Evolutionary conservation across 2,329 filamentous ascomycete species (phyloP).

Genomic region (Bipolaris oryzae): DNA sequence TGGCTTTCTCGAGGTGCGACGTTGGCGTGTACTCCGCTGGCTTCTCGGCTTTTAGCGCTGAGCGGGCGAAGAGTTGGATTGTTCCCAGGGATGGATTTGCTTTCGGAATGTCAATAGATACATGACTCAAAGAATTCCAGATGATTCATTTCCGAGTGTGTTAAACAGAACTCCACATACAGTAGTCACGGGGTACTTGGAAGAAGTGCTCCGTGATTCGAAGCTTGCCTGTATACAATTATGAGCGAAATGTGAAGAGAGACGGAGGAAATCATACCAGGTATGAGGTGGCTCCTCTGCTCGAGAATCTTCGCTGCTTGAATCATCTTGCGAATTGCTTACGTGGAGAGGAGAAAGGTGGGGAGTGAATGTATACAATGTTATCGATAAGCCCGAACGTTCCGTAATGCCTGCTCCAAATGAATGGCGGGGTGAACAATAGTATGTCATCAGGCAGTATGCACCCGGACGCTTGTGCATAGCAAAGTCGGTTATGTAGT

Average conservation of each 20-base stretch:
- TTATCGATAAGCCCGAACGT: slow-evolving; percentile 29
- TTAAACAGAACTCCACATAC: slow-evolving; percentile 5
- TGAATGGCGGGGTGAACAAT: slow-evolving; percentile 6
- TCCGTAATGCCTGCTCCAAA: slow-evolving; percentile 25
- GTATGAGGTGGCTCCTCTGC: slow-evolving; percentile 53
- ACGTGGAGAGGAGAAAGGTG: slow-evolving; percentile 4
- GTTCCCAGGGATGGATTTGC: slow-evolving; percentile 62
- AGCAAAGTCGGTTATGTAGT: background rate
- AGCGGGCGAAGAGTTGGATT: slow-evolving; percentile 79
- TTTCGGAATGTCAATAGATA: background rate
- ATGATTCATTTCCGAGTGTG: background rate
- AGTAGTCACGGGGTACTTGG: slow-evolving; percentile 81
- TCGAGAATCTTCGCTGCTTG: slow-evolving; percentile 55
- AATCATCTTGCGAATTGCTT: slow-evolving; percentile 40
- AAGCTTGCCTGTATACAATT: slow-evolving; percentile 66
- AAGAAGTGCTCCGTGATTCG: slow-evolving; percentile 84
- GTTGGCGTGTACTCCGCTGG: slow-evolving; percentile 57
- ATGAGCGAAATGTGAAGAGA: background rate
- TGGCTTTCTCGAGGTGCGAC: slow-evolving; percentile 58
- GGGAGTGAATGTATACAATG: slow-evolving; percentile 17
- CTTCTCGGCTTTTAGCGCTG: slow-evolving; percentile 69
- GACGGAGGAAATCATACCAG: slow-evolving; percentile 40
- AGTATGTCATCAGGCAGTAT: background rate
- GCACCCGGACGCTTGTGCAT: background rate
- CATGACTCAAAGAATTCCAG: background rate